Evolutionary conservation across 2,329 filamentous ascomycete species (phyloP).

Genomic region (Dendryphion nanum): DNA sequence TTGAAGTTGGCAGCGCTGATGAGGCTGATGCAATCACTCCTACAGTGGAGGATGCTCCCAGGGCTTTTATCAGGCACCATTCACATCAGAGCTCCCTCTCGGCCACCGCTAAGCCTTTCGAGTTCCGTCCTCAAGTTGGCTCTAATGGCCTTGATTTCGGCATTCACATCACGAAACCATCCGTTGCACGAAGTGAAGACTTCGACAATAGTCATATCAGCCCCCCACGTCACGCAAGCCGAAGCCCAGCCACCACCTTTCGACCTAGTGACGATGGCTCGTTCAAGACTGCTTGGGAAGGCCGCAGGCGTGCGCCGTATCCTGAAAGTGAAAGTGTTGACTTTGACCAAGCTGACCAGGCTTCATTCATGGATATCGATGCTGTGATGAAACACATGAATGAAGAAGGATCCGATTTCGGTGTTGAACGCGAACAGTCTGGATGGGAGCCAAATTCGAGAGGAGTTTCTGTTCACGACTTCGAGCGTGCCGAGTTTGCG

Average conservation of each 20-base stretch:
- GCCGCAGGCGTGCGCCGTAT: slow-evolving; percentile 31
- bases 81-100: slow-evolving; percentile 59
- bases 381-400: slow-evolving; percentile 87
- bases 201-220: slow-evolving; percentile 14
- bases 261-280: slow-evolving; percentile 41
- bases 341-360: slow-evolving; percentile 35
- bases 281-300: slow-evolving; percentile 38
- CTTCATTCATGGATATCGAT: slow-evolving; percentile 81
- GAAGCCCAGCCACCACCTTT: slow-evolving; percentile 41
- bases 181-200: slow-evolving; percentile 22
- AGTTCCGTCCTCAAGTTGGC: slow-evolving; percentile 39
- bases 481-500: slow-evolving; percentile 29
- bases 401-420: slow-evolving; percentile 68
- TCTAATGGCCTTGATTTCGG: slow-evolving; percentile 36
- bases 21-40: slow-evolving; percentile 29
- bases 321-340: slow-evolving; percentile 38
- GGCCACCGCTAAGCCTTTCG: slow-evolving; percentile 69
- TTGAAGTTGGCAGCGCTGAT: slow-evolving; percentile 26
- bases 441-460: slow-evolving; percentile 37
- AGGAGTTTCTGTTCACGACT: slow-evolving; percentile 32
- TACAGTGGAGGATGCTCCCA: slow-evolving; percentile 27
- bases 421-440: slow-evolving; percentile 64
- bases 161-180: slow-evolving; percentile 40
- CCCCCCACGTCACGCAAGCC: slow-evolving; percentile 23
- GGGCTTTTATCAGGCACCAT: slow-evolving; percentile 24